phyloP scores from a whole-genome alignment of 331 rosid genomes.

The Malus hybrid region DNA sequence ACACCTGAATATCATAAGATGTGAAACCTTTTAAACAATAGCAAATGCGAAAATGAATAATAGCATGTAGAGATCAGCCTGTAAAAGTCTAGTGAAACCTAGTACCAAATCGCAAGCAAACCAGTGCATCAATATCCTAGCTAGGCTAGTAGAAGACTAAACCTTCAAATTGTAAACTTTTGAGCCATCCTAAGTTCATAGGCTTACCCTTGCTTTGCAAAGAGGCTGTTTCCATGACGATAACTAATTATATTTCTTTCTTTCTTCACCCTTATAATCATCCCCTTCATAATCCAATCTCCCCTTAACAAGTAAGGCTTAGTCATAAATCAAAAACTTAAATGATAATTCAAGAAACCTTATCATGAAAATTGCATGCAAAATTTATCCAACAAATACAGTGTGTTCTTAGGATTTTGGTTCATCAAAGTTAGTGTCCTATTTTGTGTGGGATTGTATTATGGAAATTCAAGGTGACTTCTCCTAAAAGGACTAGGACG shows the following conservation, averaged over 20 bases:
- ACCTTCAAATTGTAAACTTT: neutral
- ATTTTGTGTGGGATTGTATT: too few relatives aligned
- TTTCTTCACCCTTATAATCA: neutral
- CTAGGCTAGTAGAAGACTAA: neutral
- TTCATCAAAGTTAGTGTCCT: too few relatives aligned
- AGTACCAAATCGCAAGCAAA: neutral
- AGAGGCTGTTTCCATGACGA: too few relatives aligned
- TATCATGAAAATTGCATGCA: neutral
- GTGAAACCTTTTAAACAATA: neutral
- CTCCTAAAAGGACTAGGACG: too few relatives aligned
- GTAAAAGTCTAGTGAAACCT: neutral
- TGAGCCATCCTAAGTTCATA: neutral
- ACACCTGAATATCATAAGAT: neutral
- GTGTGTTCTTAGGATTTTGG: too few relatives aligned
- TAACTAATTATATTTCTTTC: neutral
- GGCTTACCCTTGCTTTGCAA: too few relatives aligned
- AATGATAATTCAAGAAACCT: neutral
- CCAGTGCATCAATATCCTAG: neutral
- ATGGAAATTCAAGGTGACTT: too few relatives aligned
- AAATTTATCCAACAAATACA: neutral
- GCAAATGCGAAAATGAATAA: neutral
- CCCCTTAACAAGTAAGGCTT: neutral
- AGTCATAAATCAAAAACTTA: neutral
- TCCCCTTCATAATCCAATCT: neutral
- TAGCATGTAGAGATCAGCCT: neutral